Evolutionary conservation across 108 stramenopile genomes (phyloP).

Genomic region (Conticribra weissflogii): DNA sequence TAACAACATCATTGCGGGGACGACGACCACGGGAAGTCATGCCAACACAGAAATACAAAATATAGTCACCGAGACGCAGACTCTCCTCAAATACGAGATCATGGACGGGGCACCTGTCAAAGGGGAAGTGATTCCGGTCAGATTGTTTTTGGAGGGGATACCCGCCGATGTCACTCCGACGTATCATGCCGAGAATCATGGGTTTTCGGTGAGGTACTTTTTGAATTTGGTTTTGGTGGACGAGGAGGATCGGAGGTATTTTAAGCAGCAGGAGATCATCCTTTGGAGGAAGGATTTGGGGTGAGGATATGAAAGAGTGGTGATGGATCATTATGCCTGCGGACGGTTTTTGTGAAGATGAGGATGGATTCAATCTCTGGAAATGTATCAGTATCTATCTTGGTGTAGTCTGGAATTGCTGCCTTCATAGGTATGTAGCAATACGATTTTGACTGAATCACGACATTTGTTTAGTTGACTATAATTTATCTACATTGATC

Average conservation of each 20-base stretch:
- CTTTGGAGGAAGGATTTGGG: constrained; percentile 94
- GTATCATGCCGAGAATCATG: constrained; percentile 91
- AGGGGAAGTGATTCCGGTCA: constrained; percentile 89
- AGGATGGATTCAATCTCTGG: too few relatives aligned
- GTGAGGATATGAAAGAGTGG: constrained; percentile 11
- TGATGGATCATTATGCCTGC: background rate
- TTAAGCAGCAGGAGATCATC: constrained; percentile 99
- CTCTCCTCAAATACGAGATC: constrained; percentile 97
- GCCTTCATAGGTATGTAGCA: too few relatives aligned
- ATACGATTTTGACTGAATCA: too few relatives aligned
- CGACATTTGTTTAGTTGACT: too few relatives aligned
- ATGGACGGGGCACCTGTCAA: constrained; percentile 99
- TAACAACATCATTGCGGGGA: too few relatives aligned
- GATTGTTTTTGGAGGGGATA: constrained; percentile 85
- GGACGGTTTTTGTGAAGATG: too few relatives aligned
- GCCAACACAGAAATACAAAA: constrained; percentile 51
- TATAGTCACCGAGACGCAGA: constrained; percentile 96
- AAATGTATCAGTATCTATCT: too few relatives aligned
- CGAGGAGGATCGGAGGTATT: constrained; percentile 99
- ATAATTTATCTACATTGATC: too few relatives aligned
- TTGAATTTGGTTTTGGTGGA: constrained; percentile 99
- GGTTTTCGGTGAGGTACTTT: constrained; percentile 96
- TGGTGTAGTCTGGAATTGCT: too few relatives aligned
- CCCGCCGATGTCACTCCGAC: constrained; percentile 99
- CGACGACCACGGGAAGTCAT: background rate